Evolutionary conservation across 345 rosid species (phyloP), one percentile per base, ranked within the genome.

Genomic region (Moricandia arvensis): DNA sequence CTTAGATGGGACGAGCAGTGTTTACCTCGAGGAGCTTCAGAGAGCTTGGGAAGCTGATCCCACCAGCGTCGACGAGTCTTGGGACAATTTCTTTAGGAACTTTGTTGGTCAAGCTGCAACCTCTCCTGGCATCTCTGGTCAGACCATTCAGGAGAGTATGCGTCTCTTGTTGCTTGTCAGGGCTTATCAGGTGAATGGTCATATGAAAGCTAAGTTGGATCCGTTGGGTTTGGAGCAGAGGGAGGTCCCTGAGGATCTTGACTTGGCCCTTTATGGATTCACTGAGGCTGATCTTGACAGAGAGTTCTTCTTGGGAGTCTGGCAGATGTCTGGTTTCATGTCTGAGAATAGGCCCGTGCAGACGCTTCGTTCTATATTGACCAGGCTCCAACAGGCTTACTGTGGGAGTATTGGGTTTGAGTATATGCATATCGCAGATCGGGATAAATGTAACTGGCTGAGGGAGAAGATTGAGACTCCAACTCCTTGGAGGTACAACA

Each of bases 91-190:
- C 86, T 91, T 91, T 53, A 84, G 88, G 67, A 91, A 91, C 33
- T 91, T 91, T 80, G 88, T 89, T 1, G 97, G 97, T 33, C 92
- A 91, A 79, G 90, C 91, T 38, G 86, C 88, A 1, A 82, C 92
- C 3, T 83, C 91, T 27, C 89, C 88, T 29, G 95, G 95, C 17
- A 86, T 91, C 68, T 91, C 97, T 0, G 95, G 97, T 18, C 97
- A 91, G 79, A 89, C 97, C 0, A 91, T 91, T 59, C 92, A 89
- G 77, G 97, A 91, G 83, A 91, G 97, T 72, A 91, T 91, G 97
- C 86, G 97, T 1, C 69, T 91, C 57, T 63, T 91, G 79, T 68
- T 89, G 49, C 83, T 91, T 38, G 91, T 91, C 7, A 87, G 97
- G 80, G 97, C 93, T 75, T 91, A 91, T 69, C 97, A 89, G 78